These are phyloP conservation scores for Silene uniflora DNA, from an alignment of 148 eudicot species.

Conservation along the genomic window DNA sequence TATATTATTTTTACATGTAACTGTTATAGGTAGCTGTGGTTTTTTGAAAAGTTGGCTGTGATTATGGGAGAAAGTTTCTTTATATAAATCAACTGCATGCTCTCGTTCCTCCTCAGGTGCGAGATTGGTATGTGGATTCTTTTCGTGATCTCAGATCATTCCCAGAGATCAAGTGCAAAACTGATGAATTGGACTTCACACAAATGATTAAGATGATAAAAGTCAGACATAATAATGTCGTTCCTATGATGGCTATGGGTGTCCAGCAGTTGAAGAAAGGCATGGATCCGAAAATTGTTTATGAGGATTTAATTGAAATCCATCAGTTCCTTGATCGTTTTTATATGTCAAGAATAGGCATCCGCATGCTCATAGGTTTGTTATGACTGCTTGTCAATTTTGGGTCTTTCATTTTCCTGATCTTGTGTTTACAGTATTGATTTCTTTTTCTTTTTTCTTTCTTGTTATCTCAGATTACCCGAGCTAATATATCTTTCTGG, in stretches of 20 bases:
- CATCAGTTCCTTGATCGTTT: slow-evolving; percentile 96
- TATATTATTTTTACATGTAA: not conserved
- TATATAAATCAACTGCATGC: not conserved
- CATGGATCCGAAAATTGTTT: slow-evolving; percentile 53
- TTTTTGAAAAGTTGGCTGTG: not conserved
- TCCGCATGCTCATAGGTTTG: slow-evolving; percentile 97
- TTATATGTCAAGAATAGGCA: slow-evolving; percentile 94
- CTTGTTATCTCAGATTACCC: slow-evolving; percentile 10
- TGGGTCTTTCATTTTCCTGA: not conserved
- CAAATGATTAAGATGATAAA: slow-evolving; percentile 83
- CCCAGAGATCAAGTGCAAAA: slow-evolving; percentile 63
- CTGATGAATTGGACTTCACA: slow-evolving; percentile 77
- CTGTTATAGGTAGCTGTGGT: not conserved
- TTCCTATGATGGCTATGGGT: slow-evolving; percentile 95
- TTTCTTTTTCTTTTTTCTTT: not conserved
- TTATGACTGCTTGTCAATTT: slow-evolving; percentile 14
- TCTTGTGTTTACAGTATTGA: not conserved
- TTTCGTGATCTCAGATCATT: slow-evolving; percentile 83
- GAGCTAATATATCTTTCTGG: slow-evolving; percentile 16
- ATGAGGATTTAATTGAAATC: slow-evolving; percentile 63
- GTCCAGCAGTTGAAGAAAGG: slow-evolving; percentile 84
- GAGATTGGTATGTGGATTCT: slow-evolving; percentile 96
- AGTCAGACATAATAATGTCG: slow-evolving; percentile 95
- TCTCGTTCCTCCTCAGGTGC: slow-evolving; percentile 44
- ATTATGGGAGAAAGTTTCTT: not conserved